Conservation (phyloP, 352 stramenopile species). For the Pythium aquatile region DNA sequence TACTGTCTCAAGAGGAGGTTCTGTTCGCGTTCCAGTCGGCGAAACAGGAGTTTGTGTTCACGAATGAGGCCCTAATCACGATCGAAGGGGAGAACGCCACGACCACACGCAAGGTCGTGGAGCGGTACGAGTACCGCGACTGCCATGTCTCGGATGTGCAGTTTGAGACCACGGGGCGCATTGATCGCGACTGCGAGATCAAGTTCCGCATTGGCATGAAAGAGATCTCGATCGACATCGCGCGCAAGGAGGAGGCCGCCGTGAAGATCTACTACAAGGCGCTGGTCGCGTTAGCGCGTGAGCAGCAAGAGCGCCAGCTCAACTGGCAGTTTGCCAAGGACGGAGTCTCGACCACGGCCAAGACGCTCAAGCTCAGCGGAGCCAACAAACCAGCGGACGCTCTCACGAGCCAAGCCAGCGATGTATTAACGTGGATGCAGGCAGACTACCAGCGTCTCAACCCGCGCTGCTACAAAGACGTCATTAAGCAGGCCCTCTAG, state of each 20-base stretch:
- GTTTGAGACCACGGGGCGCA: constrained; percentile 54
- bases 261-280: constrained; percentile 56
- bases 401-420: background rate
- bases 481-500: constrained; percentile 8
- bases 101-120: constrained; percentile 34
- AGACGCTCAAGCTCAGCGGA: constrained; percentile 36
- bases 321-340: constrained; percentile 31
- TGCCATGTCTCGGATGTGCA: constrained; percentile 27
- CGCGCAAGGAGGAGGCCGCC: constrained; percentile 42
- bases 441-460: no score
- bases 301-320: constrained; percentile 35
- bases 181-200: constrained; percentile 66
- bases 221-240: constrained; percentile 52
- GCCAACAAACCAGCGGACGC: background rate
- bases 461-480: background rate
- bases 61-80: constrained; percentile 49
- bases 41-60: constrained; percentile 62
- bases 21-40: constrained; percentile 46
- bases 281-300: constrained; percentile 39
- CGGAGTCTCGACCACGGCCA: background rate
- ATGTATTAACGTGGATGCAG: no score
- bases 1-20: constrained; percentile 48
- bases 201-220: constrained; percentile 49
- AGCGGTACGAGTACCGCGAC: no score
- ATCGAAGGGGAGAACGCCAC: constrained; percentile 38